Evolutionary conservation across 306 rosid genomes (phyloP).

Genomic region (Biancaea sappan): DNA sequence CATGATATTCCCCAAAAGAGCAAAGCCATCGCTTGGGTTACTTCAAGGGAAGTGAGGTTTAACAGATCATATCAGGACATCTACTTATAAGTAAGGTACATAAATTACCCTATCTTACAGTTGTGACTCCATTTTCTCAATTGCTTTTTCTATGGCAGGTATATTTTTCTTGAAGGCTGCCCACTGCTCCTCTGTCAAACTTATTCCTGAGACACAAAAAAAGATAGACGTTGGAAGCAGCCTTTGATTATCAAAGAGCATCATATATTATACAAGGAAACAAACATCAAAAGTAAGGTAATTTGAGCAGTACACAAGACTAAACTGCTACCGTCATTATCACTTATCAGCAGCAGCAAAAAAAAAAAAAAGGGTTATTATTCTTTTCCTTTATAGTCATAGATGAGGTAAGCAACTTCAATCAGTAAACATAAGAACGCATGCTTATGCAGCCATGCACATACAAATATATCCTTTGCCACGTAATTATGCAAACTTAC

Average conservation of each 20-base stretch:
- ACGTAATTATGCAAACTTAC: constrained; percentile 5
- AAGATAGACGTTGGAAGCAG: constrained; percentile 8
- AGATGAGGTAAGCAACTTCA: not conserved
- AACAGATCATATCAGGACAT: constrained; percentile 16
- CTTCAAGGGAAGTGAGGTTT: not conserved
- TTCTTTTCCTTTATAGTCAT: not conserved
- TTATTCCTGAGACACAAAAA: constrained; percentile 68
- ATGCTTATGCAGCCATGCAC: not conserved
- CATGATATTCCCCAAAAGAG: constrained; percentile 5
- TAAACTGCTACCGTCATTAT: constrained; percentile 17
- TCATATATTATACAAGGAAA: not conserved
- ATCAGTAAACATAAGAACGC: not conserved
- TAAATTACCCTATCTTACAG: constrained; percentile 17
- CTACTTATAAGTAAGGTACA: not conserved
- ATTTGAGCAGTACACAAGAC: constrained; percentile 11
- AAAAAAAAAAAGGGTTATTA: not conserved
- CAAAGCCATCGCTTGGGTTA: constrained; percentile 19
- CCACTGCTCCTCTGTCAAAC: constrained; percentile 95
- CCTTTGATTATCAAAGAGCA: constrained; percentile 12
- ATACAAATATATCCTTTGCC: not conserved
- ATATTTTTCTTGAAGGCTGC: constrained; percentile 64
- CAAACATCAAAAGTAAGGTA: not conserved
- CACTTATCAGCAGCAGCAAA: constrained; percentile 13
- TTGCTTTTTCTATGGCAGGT: constrained; percentile 83
- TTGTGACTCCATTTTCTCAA: constrained; percentile 63